phyloP scores from a whole-genome alignment of 2,329 filamentous ascomycete species.

The Pestalotiopsis sp. region DNA sequence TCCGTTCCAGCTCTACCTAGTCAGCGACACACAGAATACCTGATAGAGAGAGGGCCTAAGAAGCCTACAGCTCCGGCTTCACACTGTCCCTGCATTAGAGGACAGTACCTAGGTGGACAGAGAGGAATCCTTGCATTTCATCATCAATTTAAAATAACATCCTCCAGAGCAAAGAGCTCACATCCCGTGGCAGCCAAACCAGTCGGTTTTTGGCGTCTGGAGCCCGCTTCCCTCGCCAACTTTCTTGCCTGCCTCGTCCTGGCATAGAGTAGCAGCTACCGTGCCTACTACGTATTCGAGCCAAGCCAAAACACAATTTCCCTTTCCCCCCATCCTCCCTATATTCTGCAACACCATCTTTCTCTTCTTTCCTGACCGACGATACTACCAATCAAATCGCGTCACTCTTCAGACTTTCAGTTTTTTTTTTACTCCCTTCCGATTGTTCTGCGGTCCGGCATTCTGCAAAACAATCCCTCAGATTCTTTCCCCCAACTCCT shows the following conservation, averaged over 20 bases:
- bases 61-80: not conserved
- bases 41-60: not conserved
- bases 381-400: not conserved
- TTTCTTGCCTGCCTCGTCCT: not conserved
- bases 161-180: too few species aligned
- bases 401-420: not conserved
- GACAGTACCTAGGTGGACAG: not conserved
- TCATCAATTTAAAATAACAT: not conserved
- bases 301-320: not conserved
- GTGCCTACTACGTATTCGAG: not conserved
- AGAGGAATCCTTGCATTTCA: not conserved
- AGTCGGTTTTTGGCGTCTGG: not conserved
- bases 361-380: not conserved
- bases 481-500: not conserved
- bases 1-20: not conserved
- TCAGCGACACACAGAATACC: not conserved
- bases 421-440: not conserved
- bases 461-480: not conserved
- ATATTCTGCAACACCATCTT: not conserved
- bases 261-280: not conserved
- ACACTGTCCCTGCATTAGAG: not conserved
- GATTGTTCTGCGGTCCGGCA: not conserved
- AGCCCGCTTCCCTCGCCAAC: not conserved
- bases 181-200: not conserved
- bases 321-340: not conserved